A percentile compares a stretch with the other conserved stretches of the same genome.
These are phyloP conservation scores for Hypoxylon trugodes DNA, from an alignment of 495 filamentous ascomycete genomes.

Conservation along the genomic window DNA sequence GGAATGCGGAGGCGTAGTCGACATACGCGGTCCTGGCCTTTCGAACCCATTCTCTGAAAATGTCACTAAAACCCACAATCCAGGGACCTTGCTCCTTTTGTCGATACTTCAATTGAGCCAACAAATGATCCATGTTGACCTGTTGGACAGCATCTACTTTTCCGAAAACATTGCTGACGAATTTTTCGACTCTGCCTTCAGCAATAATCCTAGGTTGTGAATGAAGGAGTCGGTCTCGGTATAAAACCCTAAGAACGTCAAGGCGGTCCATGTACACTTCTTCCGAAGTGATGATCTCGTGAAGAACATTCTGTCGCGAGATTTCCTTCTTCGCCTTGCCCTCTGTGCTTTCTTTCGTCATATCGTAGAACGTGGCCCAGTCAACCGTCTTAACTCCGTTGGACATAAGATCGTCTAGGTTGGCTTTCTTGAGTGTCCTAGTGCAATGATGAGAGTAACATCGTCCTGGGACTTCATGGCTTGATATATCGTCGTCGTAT, in stretches of 20 bases:
- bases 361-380: slow-evolving; percentile 90
- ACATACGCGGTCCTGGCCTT: slow-evolving; percentile 91
- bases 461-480: slow-evolving; percentile 66
- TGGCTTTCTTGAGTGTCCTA: slow-evolving; percentile 92
- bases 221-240: slow-evolving; percentile 79
- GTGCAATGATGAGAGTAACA: slow-evolving; percentile 97
- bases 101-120: slow-evolving; percentile 95
- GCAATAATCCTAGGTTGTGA: slow-evolving; percentile 84
- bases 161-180: slow-evolving; percentile 87
- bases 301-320: slow-evolving; percentile 90
- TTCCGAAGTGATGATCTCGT: slow-evolving; percentile 95
- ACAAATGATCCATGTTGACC: slow-evolving; percentile 92
- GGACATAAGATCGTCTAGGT: slow-evolving; percentile 73
- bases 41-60: slow-evolving; percentile 98
- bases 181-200: slow-evolving; percentile 75
- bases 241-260: slow-evolving; percentile 82
- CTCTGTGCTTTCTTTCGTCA: slow-evolving; percentile 78
- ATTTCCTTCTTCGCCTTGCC: slow-evolving; percentile 83
- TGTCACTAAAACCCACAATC: slow-evolving; percentile 92
- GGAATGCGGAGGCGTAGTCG: slow-evolving; percentile 89
- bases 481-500: slow-evolving; percentile 57
- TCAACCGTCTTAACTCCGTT: slow-evolving; percentile 77
- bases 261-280: slow-evolving; percentile 89
- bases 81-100: slow-evolving; percentile 97
- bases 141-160: slow-evolving; percentile 87